Base-by-base conservation (phyloP, 352 stramenopile genomes). In the Pythium aristosporum region DNA sequence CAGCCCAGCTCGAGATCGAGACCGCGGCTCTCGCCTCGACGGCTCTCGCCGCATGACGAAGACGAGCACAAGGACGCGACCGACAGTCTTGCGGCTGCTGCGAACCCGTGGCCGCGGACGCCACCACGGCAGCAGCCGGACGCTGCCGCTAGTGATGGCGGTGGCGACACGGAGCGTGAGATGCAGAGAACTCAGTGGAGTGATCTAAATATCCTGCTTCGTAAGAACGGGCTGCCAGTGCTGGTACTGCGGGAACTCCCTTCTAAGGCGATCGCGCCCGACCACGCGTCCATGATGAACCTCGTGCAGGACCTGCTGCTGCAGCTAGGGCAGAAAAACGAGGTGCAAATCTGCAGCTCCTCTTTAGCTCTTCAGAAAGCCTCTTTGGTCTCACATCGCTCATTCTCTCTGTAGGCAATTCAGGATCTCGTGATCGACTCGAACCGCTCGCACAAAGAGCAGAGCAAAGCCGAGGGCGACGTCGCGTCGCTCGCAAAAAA, bases 371-470 rank as follows among this genome's bases (percentile, higher is more conserved):
- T 1, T 1, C 20, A 15, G 18, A 23, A 37, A 39, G 25, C 6
- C 6, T 48, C 11, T 54, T 10, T 54, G 12, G 51, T 52, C 46
- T 52, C n/a, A 51, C 49, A 73, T 25, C 15, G 3, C 32, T 32
- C 7, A 46, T 49, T 41, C n/a, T 23, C 37, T 8, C 8, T 41
- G 5, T 39, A 94, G 83, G 82, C 79, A 23, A 92, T 94, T 49
- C 78, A 94, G 72, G 78, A 92, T 41, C 63, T 94, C 37, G 74
- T 92, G 37, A 67, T 94, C 25, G 65, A 87, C 15, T 88, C 82
- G 5, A 88, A 89, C 32, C 73, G 75, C 16, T 86, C 71, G 36
- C 85, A 80, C 20, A 77, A 79, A 60, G 74, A 77, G 6, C 80
- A 77, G 48, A 82, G 51, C 52, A 77, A 76, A 58, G 62, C 60